Evolutionary conservation across 2,329 filamentous ascomycete species (phyloP).

Genomic region (Elsinoe arachidis): DNA sequence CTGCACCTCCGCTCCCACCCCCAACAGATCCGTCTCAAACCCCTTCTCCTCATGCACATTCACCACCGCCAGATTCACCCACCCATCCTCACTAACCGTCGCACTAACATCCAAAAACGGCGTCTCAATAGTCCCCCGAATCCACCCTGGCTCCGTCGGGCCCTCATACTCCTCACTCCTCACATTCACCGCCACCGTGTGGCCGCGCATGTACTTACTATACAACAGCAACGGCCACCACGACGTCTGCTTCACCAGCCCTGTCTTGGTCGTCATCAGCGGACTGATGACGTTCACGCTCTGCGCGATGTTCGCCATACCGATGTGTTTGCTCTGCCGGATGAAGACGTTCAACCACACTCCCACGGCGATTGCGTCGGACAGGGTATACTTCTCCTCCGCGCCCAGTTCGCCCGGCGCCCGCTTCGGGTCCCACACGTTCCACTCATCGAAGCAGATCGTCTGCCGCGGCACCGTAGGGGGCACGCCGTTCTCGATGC

Average conservation of each 20-base stretch:
- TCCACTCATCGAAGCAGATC: constrained; percentile 82
- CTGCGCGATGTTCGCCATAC: constrained; percentile 74
- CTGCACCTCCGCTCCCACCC: constrained; percentile 45
- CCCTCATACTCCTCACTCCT: constrained; percentile 56
- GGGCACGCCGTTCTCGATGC: constrained; percentile 58
- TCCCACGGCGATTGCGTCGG: constrained; percentile 65
- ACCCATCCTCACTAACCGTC: constrained; percentile 49
- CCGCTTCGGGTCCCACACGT: constrained; percentile 67
- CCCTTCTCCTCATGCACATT: constrained; percentile 56
- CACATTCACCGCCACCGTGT: constrained; percentile 58
- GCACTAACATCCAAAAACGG: constrained; percentile 64
- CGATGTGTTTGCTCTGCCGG: constrained; percentile 59
- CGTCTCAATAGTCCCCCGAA: constrained; percentile 56
- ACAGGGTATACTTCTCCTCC: constrained; percentile 66
- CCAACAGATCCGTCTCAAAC: constrained; percentile 52
- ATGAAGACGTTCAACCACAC: constrained; percentile 71
- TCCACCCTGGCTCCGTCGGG: constrained; percentile 56
- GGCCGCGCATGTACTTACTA: constrained; percentile 64
- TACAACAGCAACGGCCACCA: constrained; percentile 69
- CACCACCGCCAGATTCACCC: constrained; percentile 59
- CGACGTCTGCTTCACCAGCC: constrained; percentile 61
- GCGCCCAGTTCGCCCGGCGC: constrained; percentile 64
- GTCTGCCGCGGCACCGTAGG: constrained; percentile 52
- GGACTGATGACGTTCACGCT: constrained; percentile 70
- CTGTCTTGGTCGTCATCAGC: constrained; percentile 59